Conservation (phyloP, 179 eudicot species). For the Camellia oleifera region DNA sequence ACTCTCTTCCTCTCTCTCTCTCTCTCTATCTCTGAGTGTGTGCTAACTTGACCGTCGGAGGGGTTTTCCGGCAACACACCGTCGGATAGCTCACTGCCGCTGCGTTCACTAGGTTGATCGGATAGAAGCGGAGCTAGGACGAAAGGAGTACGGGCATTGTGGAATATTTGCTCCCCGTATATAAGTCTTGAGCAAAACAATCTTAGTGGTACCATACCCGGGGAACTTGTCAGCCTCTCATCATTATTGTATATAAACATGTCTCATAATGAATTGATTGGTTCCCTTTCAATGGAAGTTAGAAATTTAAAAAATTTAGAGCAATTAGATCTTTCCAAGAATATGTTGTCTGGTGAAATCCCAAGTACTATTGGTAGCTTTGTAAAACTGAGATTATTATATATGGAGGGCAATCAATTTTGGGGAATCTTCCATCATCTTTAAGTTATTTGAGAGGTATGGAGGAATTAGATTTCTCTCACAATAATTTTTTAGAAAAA, state of each 20-base stretch:
- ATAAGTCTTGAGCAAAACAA: neutral
- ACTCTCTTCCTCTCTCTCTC: too few species aligned
- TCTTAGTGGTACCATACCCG: conserved; percentile 21
- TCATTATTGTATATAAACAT: conserved; percentile 9
- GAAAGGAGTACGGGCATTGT: too few species aligned
- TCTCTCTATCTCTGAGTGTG: too few species aligned
- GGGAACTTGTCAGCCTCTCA: conserved; percentile 17
- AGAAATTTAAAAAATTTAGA: conserved; percentile 6
- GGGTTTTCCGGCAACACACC: too few species aligned
- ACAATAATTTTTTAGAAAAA: conserved; percentile 1
- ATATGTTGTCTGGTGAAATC: conserved; percentile 25
- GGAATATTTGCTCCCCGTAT: too few species aligned
- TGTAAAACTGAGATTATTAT: neutral
- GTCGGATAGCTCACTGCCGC: too few species aligned
- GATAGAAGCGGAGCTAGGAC: too few species aligned
- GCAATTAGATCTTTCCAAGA: conserved; percentile 14
- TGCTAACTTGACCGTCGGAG: too few species aligned
- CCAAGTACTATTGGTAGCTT: neutral
- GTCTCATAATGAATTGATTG: conserved; percentile 15
- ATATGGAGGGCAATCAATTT: neutral
- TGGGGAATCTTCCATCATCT: neutral
- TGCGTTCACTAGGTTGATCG: too few species aligned
- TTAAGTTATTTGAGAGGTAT: neutral
- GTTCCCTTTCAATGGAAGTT: conserved; percentile 15
- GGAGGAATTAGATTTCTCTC: neutral